These are phyloP conservation scores for Barnettozyma wickerhamii DNA, from an alignment of 805 yeast species.

Conservation along the genomic window DNA sequence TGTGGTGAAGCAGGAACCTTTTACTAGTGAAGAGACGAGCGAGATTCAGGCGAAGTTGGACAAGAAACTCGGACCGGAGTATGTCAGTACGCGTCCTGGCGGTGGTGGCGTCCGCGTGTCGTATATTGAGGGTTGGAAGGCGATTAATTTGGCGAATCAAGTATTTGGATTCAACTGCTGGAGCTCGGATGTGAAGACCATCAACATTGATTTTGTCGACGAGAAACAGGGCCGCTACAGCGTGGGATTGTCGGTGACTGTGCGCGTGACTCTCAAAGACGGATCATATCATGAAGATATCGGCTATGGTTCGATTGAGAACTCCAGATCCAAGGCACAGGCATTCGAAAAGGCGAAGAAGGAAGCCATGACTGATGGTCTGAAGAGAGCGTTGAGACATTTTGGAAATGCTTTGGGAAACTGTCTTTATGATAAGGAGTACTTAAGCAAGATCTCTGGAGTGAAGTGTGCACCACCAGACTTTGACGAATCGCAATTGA, in stretches of 20 bases:
- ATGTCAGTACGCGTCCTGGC: constrained; percentile 69
- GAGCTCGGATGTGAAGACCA: constrained; percentile 64
- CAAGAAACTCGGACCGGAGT: constrained; percentile 68
- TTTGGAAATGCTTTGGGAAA: constrained; percentile 83
- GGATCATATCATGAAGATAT: constrained; percentile 81
- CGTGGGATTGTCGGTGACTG: constrained; percentile 69
- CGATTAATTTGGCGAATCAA: constrained; percentile 72
- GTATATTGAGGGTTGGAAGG: constrained; percentile 83
- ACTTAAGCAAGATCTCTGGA: constrained; percentile 41
- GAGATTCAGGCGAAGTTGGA: constrained; percentile 36
- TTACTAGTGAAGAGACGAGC: constrained; percentile 11
- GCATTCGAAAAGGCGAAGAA: constrained; percentile 84
- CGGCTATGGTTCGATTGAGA: constrained; percentile 81
- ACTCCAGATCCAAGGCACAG: constrained; percentile 63
- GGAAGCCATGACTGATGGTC: constrained; percentile 80
- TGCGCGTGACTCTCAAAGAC: constrained; percentile 66
- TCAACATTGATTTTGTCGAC: constrained; percentile 69
- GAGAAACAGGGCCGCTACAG: constrained; percentile 52
- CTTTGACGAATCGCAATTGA: constrained; percentile 38
- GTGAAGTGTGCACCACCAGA: constrained; percentile 42
- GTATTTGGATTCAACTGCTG: constrained; percentile 84
- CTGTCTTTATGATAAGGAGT: constrained; percentile 76
- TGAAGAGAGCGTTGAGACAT: constrained; percentile 72
- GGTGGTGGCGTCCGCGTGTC: constrained; percentile 67
- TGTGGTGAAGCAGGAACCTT: constrained; percentile 18